Percentiles rank a stretch among this genome's conserved stretches.
Conservation (phyloP, 768 basidiomycete genomes). For the Postia placenta region DNA sequence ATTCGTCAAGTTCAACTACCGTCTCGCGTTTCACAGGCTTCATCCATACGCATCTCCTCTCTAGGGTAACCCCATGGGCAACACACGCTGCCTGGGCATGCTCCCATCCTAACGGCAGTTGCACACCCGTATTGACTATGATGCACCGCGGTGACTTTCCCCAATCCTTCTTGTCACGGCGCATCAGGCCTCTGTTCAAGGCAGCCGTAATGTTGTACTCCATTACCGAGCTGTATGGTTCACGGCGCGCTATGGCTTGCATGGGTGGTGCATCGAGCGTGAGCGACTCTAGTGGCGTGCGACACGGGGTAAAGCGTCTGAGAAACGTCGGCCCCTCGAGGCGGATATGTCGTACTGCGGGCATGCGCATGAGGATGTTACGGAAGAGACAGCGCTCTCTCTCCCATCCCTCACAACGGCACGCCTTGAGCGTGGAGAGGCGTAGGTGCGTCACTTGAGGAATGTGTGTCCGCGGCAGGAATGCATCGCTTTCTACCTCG, state of each 20-base stretch:
- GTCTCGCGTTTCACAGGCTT: background rate
- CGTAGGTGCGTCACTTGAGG: background rate
- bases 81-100: background rate
- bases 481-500: background rate
- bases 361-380: background rate
- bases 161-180: background rate
- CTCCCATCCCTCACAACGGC: no score
- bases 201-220: constrained; percentile 3
- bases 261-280: background rate
- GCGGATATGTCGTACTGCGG: background rate
- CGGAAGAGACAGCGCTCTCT: background rate
- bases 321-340: constrained; percentile 5
- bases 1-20: background rate
- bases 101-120: constrained; percentile 1
- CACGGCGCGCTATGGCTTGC: background rate
- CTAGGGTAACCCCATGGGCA: background rate
- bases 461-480: background rate
- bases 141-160: background rate
- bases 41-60: background rate
- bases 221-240: background rate
- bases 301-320: background rate
- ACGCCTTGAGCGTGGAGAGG: background rate
- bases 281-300: constrained; percentile 1
- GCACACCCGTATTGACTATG: background rate
- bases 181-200: constrained; percentile 1